Evolutionary conservation across 768 basidiomycete species (phyloP).

Genomic region (Tulasnella calospora): DNA sequence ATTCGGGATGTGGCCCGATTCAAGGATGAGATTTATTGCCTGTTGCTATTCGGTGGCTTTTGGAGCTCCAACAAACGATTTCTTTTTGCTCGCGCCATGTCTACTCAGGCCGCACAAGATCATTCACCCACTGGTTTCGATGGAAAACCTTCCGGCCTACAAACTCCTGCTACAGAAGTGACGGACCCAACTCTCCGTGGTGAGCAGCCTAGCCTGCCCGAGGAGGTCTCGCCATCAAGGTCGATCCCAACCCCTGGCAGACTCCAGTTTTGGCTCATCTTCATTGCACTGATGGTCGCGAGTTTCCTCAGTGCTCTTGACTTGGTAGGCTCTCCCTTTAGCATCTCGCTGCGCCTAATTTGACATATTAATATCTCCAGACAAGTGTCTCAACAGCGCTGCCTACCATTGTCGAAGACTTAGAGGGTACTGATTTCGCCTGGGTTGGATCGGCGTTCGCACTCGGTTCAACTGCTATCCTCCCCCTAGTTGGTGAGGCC

Average conservation of each 20-base stretch:
- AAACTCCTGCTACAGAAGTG: too few species aligned
- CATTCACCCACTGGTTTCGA: too few species aligned
- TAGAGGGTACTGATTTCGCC: conserved; percentile 23
- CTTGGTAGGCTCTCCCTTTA: not conserved
- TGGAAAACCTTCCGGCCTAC: too few species aligned
- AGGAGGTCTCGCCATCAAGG: not conserved
- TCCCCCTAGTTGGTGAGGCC: conserved; percentile 38
- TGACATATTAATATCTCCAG: not conserved
- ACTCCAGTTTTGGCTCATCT: conserved; percentile 20
- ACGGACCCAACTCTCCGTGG: too few species aligned
- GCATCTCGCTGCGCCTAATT: not conserved
- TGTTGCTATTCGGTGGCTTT: too few species aligned
- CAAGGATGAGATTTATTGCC: too few species aligned
- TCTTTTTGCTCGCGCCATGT: too few species aligned
- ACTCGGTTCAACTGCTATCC: conserved; percentile 36
- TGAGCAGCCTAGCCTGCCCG: not conserved
- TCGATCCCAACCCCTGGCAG: not conserved
- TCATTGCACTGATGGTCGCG: conserved; percentile 11
- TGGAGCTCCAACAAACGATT: too few species aligned
- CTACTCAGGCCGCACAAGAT: too few species aligned
- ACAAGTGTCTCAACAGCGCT: conserved; percentile 24
- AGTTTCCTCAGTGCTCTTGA: conserved; percentile 22
- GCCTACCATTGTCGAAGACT: conserved; percentile 24
- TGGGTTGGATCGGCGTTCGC: conserved; percentile 29
- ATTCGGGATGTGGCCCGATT: too few species aligned